These are phyloP conservation scores for Meyerozyma guilliermondii DNA, from an alignment of 1,139 yeast species.

Conservation along the genomic window DNA sequence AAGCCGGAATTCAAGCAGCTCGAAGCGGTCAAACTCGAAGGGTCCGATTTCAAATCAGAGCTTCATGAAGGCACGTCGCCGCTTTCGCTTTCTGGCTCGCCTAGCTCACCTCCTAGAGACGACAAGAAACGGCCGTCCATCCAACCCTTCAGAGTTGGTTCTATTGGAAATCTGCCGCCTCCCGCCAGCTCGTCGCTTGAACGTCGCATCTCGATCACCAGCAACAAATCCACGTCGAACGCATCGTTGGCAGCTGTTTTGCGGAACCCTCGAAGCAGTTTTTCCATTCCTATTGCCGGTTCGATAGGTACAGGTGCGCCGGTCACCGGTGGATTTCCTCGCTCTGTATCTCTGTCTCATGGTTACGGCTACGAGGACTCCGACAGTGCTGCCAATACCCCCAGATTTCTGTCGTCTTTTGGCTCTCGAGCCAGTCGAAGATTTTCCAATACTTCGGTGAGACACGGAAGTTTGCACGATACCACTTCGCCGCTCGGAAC, in stretches of 20 bases:
- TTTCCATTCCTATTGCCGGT: conserved; percentile 13
- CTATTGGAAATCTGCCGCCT: conserved; percentile 49
- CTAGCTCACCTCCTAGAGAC: conserved; percentile 2
- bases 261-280: conserved; percentile 40
- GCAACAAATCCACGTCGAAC: conserved; percentile 48
- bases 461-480: conserved; percentile 20
- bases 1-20: background rate
- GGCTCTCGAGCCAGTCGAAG: conserved; percentile 49
- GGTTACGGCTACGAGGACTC: conserved; percentile 27
- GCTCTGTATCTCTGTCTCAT: conserved; percentile 39
- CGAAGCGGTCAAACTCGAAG: conserved; percentile 1
- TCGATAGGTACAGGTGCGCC: conserved; percentile 2
- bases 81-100: background rate
- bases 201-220: conserved; percentile 39
- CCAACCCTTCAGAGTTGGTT: conserved; percentile 61
- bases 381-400: conserved; percentile 27
- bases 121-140: conserved; percentile 27
- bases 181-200: conserved; percentile 31
- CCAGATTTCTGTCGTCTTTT: conserved; percentile 51
- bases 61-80: background rate
- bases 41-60: background rate
- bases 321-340: conserved; percentile 20
- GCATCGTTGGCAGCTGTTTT: conserved; percentile 52
- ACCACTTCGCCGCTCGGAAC: conserved; percentile 26
- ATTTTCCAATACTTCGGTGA: conserved; percentile 32